A percentile compares a stretch with the other conserved stretches of the same genome.
Conservation (phyloP, 169 alveolate genomes). For the Plasmodium adleri region DNA sequence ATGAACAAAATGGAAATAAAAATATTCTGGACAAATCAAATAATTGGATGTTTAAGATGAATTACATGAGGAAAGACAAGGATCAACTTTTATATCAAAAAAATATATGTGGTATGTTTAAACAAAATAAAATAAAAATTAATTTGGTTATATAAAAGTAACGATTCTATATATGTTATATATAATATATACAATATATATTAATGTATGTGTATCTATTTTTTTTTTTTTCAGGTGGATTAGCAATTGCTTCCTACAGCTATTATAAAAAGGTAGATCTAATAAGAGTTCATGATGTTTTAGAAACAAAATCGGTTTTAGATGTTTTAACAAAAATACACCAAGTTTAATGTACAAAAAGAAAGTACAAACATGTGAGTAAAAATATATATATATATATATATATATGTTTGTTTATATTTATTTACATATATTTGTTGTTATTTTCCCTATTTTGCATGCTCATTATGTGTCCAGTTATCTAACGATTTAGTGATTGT, state of each 20-base stretch:
- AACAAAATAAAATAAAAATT: background rate
- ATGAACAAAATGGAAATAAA: conserved; percentile 5
- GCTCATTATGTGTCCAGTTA: too few species aligned
- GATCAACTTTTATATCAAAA: conserved; percentile 52
- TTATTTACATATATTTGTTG: too few species aligned
- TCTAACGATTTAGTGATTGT: too few species aligned
- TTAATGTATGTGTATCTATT: background rate
- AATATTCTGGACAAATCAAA: background rate
- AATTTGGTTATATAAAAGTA: background rate
- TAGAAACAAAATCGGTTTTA: conserved; percentile 57
- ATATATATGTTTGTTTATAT: too few species aligned
- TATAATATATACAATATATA: background rate
- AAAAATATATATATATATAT: too few species aligned
- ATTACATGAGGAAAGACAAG: conserved; percentile 40
- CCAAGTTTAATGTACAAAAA: background rate
- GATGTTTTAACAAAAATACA: conserved; percentile 49
- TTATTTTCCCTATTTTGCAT: too few species aligned
- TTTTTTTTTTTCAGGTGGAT: conserved; percentile 20
- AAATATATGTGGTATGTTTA: conserved; percentile 38
- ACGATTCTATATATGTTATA: conserved; percentile 2
- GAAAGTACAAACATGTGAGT: background rate
- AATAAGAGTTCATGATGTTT: conserved; percentile 68
- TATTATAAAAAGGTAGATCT: conserved; percentile 57
- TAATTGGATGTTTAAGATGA: conserved; percentile 23
- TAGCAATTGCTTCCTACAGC: conserved; percentile 62